Base-by-base conservation (phyloP, 352 stramenopile species). In the Phytopythium delawarense region DNA sequence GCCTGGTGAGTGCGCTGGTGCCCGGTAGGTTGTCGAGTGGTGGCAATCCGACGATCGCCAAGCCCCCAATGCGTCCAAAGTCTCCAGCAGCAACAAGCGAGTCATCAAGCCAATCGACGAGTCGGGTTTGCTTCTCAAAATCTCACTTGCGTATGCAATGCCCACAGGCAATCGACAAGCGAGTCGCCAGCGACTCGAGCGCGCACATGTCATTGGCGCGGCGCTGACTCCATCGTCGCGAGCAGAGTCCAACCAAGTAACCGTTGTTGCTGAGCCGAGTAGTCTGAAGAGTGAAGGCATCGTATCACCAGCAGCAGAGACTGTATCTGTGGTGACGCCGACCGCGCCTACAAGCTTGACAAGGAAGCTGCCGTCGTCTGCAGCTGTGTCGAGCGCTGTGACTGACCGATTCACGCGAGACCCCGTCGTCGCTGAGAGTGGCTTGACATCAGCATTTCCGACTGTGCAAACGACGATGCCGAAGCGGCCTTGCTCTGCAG, bases 31-130 rank as follows among this genome's bases (percentile, higher is more conserved):
- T 20, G 3, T 40, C 39, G 9, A 21, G 7, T 23, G 25, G 7
- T 51, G 21, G 5, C 1, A 8, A 9, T 28, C 16, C 11, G 23
- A n/a, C 18, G 21, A 34, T 9, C 28, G 39, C 32, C n/a, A 83
- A 80, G 25, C 72, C 75, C 13, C 61, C 75, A 0, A 69, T 71
- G 71, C 73, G 71, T 11, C 75, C 75, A 25, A 84, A 81, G 40
- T 79, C 42, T 7, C 39, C 75, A 5, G 73, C 68, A 2, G 62
- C 42, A 4, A 25, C 59, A 66, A 68, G 67, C 70, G 51, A 4
- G 15, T 11, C 9, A n/a, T 15, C 21, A 30, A 15, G 0, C 12
- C 21, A 11, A 2, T 52, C 13, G 13, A 18, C 7, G 4, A n/a
- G 15, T 49, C 34, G n/a, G 12, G 8, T 21, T 34, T 32, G 23